These are phyloP conservation scores for Myotisia sp. DNA, from an alignment of 2,329 filamentous ascomycete genomes.

Conservation along the genomic window DNA sequence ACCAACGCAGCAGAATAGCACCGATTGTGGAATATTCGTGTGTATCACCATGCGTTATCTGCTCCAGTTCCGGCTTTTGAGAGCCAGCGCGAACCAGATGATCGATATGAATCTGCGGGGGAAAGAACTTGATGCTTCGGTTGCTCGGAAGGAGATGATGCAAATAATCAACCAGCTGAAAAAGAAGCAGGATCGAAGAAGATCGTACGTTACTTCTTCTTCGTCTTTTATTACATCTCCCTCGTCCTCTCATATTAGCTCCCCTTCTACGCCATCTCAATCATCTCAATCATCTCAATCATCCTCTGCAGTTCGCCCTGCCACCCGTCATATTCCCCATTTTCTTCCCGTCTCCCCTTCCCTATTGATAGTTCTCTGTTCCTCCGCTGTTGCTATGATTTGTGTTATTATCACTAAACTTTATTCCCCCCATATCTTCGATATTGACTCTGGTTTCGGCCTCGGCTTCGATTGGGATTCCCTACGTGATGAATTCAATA, in stretches of 20 bases:
- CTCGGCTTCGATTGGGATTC: too few species aligned
- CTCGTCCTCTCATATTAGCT: background rate
- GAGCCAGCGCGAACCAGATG: slow-evolving; percentile 66
- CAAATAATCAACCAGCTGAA: slow-evolving; percentile 74
- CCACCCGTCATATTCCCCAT: background rate
- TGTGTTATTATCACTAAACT: background rate
- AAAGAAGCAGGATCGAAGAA: slow-evolving; percentile 60
- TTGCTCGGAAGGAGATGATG: slow-evolving; percentile 79
- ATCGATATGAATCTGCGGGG: slow-evolving; percentile 88
- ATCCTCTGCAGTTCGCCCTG: too few species aligned
- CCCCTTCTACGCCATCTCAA: background rate
- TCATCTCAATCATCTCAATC: background rate
- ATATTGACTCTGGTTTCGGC: background rate
- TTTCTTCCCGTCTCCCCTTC: slow-evolving; percentile 1
- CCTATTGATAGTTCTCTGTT: background rate
- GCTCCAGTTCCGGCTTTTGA: slow-evolving; percentile 68
- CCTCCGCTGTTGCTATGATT: background rate
- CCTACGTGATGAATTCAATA: too few species aligned
- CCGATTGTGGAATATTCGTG: slow-evolving; percentile 90
- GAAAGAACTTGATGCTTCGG: slow-evolving; percentile 64
- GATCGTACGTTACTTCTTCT: slow-evolving; percentile 48
- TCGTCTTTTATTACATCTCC: slow-evolving; percentile 6
- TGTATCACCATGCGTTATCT: slow-evolving; percentile 90
- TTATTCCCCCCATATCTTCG: background rate
- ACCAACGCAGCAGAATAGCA: slow-evolving; percentile 82